Evolutionary conservation across 441 rosid genomes (phyloP).

Genomic region (Adansonia grandidieri): DNA sequence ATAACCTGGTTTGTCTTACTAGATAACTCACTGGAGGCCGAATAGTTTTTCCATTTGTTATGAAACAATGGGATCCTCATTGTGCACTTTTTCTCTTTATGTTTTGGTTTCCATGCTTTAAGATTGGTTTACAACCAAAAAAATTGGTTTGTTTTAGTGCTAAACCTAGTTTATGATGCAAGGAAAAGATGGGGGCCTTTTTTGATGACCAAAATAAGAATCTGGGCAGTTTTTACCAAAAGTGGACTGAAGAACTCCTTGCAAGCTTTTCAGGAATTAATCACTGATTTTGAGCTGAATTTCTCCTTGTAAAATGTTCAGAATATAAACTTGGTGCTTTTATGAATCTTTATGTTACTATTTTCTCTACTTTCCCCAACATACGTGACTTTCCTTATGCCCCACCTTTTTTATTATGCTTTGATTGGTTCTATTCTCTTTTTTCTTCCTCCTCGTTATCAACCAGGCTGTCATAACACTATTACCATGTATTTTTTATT

Average conservation of each 20-base stretch:
- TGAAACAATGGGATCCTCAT: neutral
- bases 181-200: neutral
- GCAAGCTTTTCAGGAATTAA: neutral
- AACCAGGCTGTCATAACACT: neutral
- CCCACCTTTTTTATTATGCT: neutral
- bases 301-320: neutral
- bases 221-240: neutral
- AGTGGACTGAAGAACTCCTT: neutral
- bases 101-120: neutral
- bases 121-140: neutral
- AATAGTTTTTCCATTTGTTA: neutral
- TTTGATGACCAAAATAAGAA: neutral
- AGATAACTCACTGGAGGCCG: neutral
- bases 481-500: slow-evolving; percentile 1
- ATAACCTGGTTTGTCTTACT: slow-evolving; percentile 9
- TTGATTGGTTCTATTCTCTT: neutral
- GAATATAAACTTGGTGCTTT: neutral
- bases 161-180: neutral
- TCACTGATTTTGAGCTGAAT: slow-evolving; percentile 16
- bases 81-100: neutral
- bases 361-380: neutral
- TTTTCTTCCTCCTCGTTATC: neutral
- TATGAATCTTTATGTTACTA: neutral
- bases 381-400: neutral
- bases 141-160: neutral